Base-by-base conservation (phyloP, 352 stramenopile genomes). In the Elongisporangium prolatum region DNA sequence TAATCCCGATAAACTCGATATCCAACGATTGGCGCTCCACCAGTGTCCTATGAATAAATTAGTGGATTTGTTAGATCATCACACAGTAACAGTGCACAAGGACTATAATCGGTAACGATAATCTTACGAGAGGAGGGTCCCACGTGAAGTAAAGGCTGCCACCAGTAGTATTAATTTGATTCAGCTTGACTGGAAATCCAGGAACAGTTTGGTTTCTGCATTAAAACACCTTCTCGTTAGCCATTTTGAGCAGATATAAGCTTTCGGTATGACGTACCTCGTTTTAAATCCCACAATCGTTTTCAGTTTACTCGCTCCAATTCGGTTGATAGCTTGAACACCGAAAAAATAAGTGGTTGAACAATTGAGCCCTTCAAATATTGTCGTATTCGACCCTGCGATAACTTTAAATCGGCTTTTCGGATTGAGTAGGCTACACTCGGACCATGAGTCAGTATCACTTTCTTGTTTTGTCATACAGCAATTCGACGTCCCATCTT, bases 1-100 rank as follows among this genome's bases (percentile, higher is more conserved):
- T 84, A 85, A 59, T 90, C 65, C 11, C 80, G 74, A 63, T 88
- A 90, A 0, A 90, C 68, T 1, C 57, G 53, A 62, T 90, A 90
- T 3, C 80, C 80, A 44, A 69, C 3, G 57, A 88, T 69, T 2
- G 38, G 50, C 2, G 65, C 61, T 4, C 74, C 74, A 48, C 74
- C 71, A 16, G 63, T 64, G 48, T 83, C 68, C 73, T 81, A 47
- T 17, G 64, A 6, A 13, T 50, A 56, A 38, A 5, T 24, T 57
- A 37, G 3, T 38, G 44, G 18, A 50, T 25, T n/a, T 7, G 24
- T 49, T 47, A 13, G 34, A 25, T 17, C 14, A 44, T 16, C 24
- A 34, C 67, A 18, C 63, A n/a, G n/a, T n/a, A n/a, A n/a, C n/a
- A n/a, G n/a, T n/a, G n/a, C n/a, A n/a, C n/a, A n/a, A n/a, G n/a